A percentile compares a stretch with the other conserved stretches of the same genome.
Conservation (phyloP, 2,329 filamentous ascomycete species). For the Paraphaeosphaeria minitans region DNA sequence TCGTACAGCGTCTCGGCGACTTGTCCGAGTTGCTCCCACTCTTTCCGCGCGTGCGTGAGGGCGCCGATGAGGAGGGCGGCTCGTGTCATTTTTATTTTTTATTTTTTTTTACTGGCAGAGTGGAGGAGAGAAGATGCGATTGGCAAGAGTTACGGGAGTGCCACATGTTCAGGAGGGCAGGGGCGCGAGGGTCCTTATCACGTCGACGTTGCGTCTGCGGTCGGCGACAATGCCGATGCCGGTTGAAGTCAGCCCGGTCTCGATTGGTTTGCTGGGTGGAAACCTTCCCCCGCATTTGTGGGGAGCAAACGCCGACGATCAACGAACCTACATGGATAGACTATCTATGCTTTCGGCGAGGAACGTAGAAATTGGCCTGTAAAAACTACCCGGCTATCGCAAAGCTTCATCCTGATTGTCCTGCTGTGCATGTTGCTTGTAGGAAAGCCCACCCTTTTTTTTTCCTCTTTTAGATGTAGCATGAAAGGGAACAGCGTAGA, state of each 20-base stretch:
- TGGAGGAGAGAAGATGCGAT: too few relatives aligned
- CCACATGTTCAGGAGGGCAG: too few relatives aligned
- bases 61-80: slow-evolving; percentile 53
- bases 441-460: too few relatives aligned
- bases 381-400: too few relatives aligned
- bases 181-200: slow-evolving; percentile 27
- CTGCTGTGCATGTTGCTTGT: too few relatives aligned
- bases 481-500: too few relatives aligned
- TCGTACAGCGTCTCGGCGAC: slow-evolving; percentile 52
- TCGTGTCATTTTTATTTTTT: too few relatives aligned
- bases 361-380: too few relatives aligned
- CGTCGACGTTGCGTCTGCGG: slow-evolving; percentile 9
- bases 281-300: slow-evolving; percentile 10
- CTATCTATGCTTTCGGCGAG: background rate
- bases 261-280: background rate
- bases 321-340: background rate
- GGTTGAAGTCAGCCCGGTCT: background rate
- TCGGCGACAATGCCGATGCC: slow-evolving; percentile 4
- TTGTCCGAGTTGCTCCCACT: slow-evolving; percentile 51
- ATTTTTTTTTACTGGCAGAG: too few relatives aligned
- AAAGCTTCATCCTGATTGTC: too few relatives aligned
- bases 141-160: too few relatives aligned
- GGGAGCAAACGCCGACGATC: background rate
- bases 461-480: too few relatives aligned
- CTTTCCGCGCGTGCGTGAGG: slow-evolving; percentile 52